These are phyloP conservation scores for Aspergillus terreus DNA, from an alignment of 2,329 filamentous ascomycete species.

Conservation along the genomic window DNA sequence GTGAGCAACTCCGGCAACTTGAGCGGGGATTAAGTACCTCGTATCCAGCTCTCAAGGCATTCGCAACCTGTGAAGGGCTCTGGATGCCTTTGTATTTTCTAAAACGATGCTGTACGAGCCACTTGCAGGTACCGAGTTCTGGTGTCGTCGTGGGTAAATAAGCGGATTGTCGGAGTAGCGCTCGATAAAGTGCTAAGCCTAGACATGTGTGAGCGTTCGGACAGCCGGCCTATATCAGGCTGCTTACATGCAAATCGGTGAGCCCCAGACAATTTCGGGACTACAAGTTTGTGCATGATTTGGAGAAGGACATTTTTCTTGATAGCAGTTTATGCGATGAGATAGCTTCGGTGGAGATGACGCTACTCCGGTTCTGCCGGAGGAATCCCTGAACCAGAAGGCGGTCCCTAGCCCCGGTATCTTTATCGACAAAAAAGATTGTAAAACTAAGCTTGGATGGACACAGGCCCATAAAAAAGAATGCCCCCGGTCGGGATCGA, in stretches of 20 bases:
- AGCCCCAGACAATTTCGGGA: slow-evolving; percentile 32
- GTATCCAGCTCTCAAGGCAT: slow-evolving; percentile 41
- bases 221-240: background rate
- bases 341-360: no score
- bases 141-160: slow-evolving; percentile 22
- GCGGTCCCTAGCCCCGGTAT: no score
- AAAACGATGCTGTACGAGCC: slow-evolving; percentile 35
- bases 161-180: slow-evolving; percentile 41
- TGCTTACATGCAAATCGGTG: slow-evolving; percentile 45
- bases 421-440: no score
- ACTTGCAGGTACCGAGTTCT: slow-evolving; percentile 22
- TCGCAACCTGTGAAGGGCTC: slow-evolving; percentile 36
- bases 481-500: slow-evolving; percentile 1
- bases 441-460: no score
- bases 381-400: no score
- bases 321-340: no score
- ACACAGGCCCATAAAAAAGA: background rate
- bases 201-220: background rate
- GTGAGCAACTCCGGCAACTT: background rate
- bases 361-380: no score
- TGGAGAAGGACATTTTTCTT: slow-evolving; percentile 6
- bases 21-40: slow-evolving; percentile 25
- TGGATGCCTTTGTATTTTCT: slow-evolving; percentile 34
- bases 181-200: slow-evolving; percentile 45
- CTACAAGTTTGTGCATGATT: slow-evolving; percentile 35